Evolutionary conservation across 768 basidiomycete species (phyloP).

Genomic region (Postia placenta): DNA sequence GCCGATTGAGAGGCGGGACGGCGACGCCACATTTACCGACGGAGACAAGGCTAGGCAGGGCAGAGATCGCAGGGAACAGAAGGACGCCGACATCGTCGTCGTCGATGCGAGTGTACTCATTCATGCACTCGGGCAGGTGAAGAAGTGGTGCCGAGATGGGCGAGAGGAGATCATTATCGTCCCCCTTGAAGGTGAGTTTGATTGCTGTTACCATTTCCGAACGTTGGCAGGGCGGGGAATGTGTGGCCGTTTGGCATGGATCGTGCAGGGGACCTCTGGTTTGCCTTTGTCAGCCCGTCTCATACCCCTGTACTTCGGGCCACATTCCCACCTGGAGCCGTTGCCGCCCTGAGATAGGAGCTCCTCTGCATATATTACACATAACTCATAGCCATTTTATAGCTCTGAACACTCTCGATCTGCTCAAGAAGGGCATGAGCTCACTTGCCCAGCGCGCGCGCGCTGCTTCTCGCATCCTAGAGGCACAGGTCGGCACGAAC

Average conservation of each 20-base stretch:
- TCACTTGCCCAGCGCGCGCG: constrained; percentile 78
- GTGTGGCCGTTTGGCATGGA: too few species aligned
- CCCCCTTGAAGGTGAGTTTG: constrained; percentile 73
- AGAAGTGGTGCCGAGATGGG: constrained; percentile 75
- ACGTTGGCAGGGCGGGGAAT: too few species aligned
- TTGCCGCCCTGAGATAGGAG: too few species aligned
- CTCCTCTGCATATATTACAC: too few species aligned
- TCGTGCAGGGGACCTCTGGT: too few species aligned
- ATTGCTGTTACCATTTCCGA: constrained; percentile 16
- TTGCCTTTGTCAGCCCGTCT: too few species aligned
- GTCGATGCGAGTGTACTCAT: constrained; percentile 81
- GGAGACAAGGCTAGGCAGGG: constrained; percentile 6
- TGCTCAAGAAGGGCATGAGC: constrained; percentile 86
- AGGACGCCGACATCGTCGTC: constrained; percentile 71
- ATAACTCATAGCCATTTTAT: too few species aligned
- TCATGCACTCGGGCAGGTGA: constrained; percentile 70
- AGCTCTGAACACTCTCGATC: constrained; percentile 89
- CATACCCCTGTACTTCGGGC: too few species aligned
- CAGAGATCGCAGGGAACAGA: constrained; percentile 27
- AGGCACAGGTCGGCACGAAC: constrained; percentile 81
- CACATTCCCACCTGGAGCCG: not conserved
- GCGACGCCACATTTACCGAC: constrained; percentile 1
- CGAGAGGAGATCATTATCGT: constrained; percentile 75
- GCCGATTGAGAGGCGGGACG: constrained; percentile 11
- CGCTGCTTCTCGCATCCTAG: constrained; percentile 81